Percentiles rank a stretch among this genome's conserved stretches.
These are phyloP conservation scores for Typha latifolia DNA, from an alignment of 176 grass and related monocot genomes.

Conservation along the genomic window DNA sequence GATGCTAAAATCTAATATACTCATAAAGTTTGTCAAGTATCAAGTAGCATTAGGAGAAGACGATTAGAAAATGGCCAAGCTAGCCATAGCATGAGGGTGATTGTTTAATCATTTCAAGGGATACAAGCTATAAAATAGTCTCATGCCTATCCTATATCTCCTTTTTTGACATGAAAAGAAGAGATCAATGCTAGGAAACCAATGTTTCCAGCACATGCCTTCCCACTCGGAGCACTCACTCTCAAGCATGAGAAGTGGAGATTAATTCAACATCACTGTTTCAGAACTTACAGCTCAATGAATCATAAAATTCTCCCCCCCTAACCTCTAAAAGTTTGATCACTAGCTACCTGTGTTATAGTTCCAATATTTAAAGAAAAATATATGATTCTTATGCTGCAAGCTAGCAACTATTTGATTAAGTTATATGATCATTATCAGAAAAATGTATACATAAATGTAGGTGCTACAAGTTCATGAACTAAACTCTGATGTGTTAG, in stretches of 20 bases:
- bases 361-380: too few species aligned
- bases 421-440: too few species aligned
- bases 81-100: not conserved
- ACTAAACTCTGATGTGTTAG: too few species aligned
- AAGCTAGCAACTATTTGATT: too few species aligned
- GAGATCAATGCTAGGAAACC: not conserved
- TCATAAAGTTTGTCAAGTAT: not conserved
- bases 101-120: not conserved
- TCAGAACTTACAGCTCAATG: not conserved
- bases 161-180: conserved; percentile 1
- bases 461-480: too few species aligned
- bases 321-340: not conserved
- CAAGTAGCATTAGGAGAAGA: not conserved
- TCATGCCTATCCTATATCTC: not conserved
- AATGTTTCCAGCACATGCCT: not conserved
- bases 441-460: too few species aligned
- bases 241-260: not conserved
- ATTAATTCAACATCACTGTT: not conserved
- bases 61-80: not conserved
- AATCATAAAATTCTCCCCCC: not conserved
- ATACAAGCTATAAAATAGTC: not conserved
- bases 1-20: not conserved
- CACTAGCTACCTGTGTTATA: not conserved
- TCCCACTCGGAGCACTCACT: not conserved
- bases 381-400: too few species aligned